Conservation (phyloP, 805 yeast genomes). For the Maudiozyma saulgeensis region DNA sequence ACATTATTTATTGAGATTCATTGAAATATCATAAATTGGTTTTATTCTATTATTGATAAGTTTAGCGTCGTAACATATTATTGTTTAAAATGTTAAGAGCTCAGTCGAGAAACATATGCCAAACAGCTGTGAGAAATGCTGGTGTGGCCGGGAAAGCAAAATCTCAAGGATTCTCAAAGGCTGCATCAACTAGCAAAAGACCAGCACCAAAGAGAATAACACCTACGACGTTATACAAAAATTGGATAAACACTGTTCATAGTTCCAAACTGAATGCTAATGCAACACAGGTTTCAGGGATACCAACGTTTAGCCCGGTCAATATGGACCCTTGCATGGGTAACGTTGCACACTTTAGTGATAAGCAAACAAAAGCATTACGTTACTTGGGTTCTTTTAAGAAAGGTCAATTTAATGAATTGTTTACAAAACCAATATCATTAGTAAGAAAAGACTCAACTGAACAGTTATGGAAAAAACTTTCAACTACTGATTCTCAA, state of each 20-base stretch:
- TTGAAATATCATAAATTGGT: background rate
- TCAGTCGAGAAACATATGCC: constrained; percentile 12
- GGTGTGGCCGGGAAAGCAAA: constrained; percentile 14
- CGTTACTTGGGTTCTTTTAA: constrained; percentile 53
- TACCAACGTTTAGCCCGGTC: constrained; percentile 15
- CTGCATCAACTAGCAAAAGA: constrained; percentile 9
- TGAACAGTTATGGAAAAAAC: constrained; percentile 31
- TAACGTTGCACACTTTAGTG: constrained; percentile 34
- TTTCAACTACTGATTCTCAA: constrained; percentile 35
- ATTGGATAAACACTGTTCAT: constrained; percentile 27
- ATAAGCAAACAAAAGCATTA: constrained; percentile 35
- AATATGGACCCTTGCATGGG: constrained; percentile 13
- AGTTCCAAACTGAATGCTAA: constrained; percentile 24
- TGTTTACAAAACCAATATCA: constrained; percentile 51
- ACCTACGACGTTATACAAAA: constrained; percentile 26
- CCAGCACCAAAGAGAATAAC: constrained; percentile 20
- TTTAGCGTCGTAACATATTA: background rate
- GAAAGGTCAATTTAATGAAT: constrained; percentile 58
- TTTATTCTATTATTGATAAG: background rate
- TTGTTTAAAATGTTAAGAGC: constrained; percentile 15
- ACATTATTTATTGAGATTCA: no score
- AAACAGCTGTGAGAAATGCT: constrained; percentile 9
- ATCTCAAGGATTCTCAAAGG: constrained; percentile 25
- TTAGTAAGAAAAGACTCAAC: constrained; percentile 45
- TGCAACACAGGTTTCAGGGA: constrained; percentile 23